These are phyloP conservation scores for Cyclostephanos invisitatus DNA, from an alignment of 108 stramenopile species.

Conservation along the genomic window DNA sequence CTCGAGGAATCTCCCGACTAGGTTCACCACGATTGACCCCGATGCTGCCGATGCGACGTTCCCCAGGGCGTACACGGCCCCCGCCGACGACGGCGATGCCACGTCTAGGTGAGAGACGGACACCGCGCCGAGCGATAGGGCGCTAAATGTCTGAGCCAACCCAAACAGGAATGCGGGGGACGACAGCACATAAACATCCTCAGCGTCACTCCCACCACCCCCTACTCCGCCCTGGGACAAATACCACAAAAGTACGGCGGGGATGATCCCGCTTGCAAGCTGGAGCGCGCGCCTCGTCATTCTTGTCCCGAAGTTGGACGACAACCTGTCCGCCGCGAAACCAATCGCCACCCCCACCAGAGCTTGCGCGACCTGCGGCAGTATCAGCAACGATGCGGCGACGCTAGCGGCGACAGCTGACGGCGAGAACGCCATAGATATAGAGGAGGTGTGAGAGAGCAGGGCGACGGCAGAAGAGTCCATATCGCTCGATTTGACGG, in stretches of 20 bases:
- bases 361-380: constrained; percentile 42
- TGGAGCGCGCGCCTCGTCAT: constrained; percentile 32
- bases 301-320: constrained; percentile 18
- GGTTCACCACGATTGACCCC: constrained; percentile 31
- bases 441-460: background rate
- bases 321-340: constrained; percentile 30
- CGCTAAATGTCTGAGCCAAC: constrained; percentile 44
- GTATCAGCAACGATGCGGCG: constrained; percentile 38
- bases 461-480: background rate
- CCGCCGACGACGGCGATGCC: constrained; percentile 31
- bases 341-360: constrained; percentile 37
- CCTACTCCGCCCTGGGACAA: constrained; percentile 2
- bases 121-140: constrained; percentile 43
- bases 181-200: background rate
- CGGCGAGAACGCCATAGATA: constrained; percentile 10
- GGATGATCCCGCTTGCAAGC: constrained; percentile 25
- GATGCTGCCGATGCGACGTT: constrained; percentile 42
- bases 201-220: background rate
- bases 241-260: constrained; percentile 31
- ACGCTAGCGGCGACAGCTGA: constrained; percentile 25
- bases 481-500: background rate
- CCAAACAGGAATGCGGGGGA: constrained; percentile 40
- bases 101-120: constrained; percentile 46
- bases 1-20: constrained; percentile 36
- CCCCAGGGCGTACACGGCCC: constrained; percentile 46